These are phyloP conservation scores for Sextonia rubra DNA, from an alignment of 164 flowering plant genomes.

Conservation along the genomic window DNA sequence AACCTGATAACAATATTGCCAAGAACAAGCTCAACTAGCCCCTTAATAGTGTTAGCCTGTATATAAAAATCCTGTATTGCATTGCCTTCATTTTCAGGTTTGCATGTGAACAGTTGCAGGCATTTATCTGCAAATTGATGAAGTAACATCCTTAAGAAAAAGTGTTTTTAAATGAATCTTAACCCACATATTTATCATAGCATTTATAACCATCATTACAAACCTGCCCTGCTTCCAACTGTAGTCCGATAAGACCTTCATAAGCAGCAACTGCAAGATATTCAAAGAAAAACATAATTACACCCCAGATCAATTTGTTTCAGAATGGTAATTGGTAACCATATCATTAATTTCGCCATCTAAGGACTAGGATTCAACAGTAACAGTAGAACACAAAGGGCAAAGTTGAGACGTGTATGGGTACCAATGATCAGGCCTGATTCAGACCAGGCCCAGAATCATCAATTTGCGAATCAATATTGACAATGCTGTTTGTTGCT, in stretches of 20 bases:
- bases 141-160: conserved; percentile 63
- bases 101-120: conserved; percentile 33
- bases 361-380: too few relatives aligned
- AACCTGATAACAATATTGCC: conserved; percentile 48
- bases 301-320: neutral
- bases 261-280: conserved; percentile 60
- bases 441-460: too few relatives aligned
- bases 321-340: neutral
- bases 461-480: too few relatives aligned
- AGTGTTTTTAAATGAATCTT: neutral
- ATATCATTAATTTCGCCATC: too few relatives aligned
- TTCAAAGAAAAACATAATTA: conserved; percentile 2
- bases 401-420: too few relatives aligned
- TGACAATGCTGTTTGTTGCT: too few relatives aligned
- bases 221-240: conserved; percentile 62
- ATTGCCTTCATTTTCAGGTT: conserved; percentile 12
- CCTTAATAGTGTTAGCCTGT: conserved; percentile 65
- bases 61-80: conserved; percentile 26
- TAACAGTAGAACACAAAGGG: too few relatives aligned
- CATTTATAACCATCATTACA: conserved; percentile 5
- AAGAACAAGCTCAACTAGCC: conserved; percentile 60
- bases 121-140: conserved; percentile 70
- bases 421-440: too few relatives aligned
- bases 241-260: conserved; percentile 71
- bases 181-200: conserved; percentile 1